phyloP scores from a whole-genome alignment of 805 yeast species.

The Ogataea trehalophila region DNA sequence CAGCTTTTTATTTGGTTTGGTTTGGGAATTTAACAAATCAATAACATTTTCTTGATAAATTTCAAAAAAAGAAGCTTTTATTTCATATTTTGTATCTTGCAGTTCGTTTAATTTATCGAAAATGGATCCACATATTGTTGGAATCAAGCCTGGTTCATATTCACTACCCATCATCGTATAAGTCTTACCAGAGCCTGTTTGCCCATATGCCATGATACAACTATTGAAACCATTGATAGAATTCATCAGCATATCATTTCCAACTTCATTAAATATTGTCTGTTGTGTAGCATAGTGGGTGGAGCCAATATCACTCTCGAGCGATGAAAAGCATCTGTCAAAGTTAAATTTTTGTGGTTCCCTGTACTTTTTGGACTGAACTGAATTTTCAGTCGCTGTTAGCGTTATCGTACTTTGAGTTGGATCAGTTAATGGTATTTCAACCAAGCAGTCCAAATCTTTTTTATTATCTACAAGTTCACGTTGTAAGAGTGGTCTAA shows the following conservation, averaged over 20 bases:
- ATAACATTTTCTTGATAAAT: slow-evolving; percentile 74
- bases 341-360: slow-evolving; percentile 38
- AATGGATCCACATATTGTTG: slow-evolving; percentile 50
- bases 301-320: slow-evolving; percentile 21
- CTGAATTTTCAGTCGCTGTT: slow-evolving; percentile 4
- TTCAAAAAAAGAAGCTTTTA: slow-evolving; percentile 61
- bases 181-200: slow-evolving; percentile 79
- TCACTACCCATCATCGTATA: slow-evolving; percentile 67
- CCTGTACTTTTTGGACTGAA: slow-evolving; percentile 14
- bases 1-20: slow-evolving; percentile 25
- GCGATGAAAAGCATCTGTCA: slow-evolving; percentile 51
- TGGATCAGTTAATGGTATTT: slow-evolving; percentile 25
- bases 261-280: slow-evolving; percentile 48
- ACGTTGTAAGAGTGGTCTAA: slow-evolving; percentile 37
- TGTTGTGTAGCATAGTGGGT: slow-evolving; percentile 41
- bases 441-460: slow-evolving; percentile 20
- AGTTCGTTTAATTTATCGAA: slow-evolving; percentile 36
- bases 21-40: slow-evolving; percentile 45
- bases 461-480: slow-evolving; percentile 19
- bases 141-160: slow-evolving; percentile 58
- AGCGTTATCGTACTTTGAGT: slow-evolving; percentile 5
- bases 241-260: slow-evolving; percentile 56
- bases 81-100: slow-evolving; percentile 34
- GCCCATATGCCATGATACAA: slow-evolving; percentile 56
- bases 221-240: slow-evolving; percentile 53